Evolutionary conservation across 495 filamentous ascomycete species (phyloP).

Genomic region (Collariella sp.): DNA sequence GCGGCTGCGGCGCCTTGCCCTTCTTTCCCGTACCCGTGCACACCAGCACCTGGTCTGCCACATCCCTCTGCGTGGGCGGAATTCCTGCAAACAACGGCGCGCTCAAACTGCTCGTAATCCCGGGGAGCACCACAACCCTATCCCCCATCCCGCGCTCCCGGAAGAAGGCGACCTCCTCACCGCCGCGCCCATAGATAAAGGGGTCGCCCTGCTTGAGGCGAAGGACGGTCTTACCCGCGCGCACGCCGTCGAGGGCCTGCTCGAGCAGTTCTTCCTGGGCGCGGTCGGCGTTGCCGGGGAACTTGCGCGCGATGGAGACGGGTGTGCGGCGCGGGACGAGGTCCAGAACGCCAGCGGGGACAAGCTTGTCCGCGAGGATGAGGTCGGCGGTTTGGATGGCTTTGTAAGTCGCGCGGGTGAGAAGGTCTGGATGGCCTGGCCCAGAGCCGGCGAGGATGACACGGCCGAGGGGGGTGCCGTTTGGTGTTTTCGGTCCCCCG

Average conservation of each 20-base stretch:
- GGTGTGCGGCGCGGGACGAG: slow-evolving; percentile 84
- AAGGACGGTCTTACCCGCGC: slow-evolving; percentile 68
- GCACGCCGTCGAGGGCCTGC: slow-evolving; percentile 62
- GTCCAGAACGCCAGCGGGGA: slow-evolving; percentile 76
- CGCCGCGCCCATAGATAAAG: slow-evolving; percentile 90
- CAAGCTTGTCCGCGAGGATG: slow-evolving; percentile 92
- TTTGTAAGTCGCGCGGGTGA: slow-evolving; percentile 81
- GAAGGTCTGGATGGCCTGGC: slow-evolving; percentile 82
- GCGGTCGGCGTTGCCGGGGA: slow-evolving; percentile 89
- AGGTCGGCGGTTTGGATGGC: slow-evolving; percentile 79
- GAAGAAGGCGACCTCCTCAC: slow-evolving; percentile 89
- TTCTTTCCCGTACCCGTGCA: slow-evolving; percentile 94
- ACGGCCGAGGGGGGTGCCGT: slow-evolving; percentile 39
- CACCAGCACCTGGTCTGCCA: slow-evolving; percentile 85
- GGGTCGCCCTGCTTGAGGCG: slow-evolving; percentile 94
- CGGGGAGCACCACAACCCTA: slow-evolving; percentile 60
- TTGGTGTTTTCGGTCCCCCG: not conserved
- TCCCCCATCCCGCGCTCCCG: slow-evolving; percentile 52
- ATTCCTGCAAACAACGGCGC: slow-evolving; percentile 85
- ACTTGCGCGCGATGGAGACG: slow-evolving; percentile 90
- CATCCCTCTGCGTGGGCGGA: slow-evolving; percentile 77
- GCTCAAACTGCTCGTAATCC: slow-evolving; percentile 78
- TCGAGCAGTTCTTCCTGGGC: slow-evolving; percentile 88
- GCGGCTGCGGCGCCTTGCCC: slow-evolving; percentile 72
- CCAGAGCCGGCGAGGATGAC: slow-evolving; percentile 91